Conservation (phyloP, 108 stramenopile species). For the Pseudonitzschia multiseries region DNA sequence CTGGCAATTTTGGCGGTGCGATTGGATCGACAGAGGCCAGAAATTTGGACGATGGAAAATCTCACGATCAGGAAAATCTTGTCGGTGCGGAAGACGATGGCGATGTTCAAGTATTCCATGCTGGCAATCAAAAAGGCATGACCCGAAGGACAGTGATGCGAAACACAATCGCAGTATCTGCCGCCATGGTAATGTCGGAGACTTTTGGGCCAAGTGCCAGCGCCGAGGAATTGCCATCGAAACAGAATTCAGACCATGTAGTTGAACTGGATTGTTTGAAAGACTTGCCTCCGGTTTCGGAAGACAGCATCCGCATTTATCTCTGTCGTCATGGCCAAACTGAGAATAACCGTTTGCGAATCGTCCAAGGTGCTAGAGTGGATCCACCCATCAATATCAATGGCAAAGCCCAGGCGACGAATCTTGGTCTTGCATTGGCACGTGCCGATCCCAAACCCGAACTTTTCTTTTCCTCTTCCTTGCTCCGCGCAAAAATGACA, state of each 20-base stretch:
- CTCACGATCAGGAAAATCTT: neutral
- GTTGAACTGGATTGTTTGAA: constrained; percentile 53
- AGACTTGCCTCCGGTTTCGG: constrained; percentile 65
- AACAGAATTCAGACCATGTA: neutral
- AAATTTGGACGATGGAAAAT: neutral
- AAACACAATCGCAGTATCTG: neutral
- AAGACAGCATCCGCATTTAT: constrained; percentile 59
- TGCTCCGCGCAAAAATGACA: constrained; percentile 62
- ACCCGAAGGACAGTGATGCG: neutral
- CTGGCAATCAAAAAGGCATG: neutral
- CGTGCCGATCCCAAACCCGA: constrained; percentile 35
- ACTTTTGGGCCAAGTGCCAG: constrained; percentile 8
- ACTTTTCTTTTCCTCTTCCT: constrained; percentile 47
- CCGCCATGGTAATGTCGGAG: neutral
- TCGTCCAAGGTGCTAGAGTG: constrained; percentile 72
- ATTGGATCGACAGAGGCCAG: neutral
- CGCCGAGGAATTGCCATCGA: constrained; percentile 11
- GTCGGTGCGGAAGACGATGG: neutral
- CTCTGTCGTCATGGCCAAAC: constrained; percentile 86
- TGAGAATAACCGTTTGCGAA: constrained; percentile 72
- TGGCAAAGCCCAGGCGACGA: constrained; percentile 46
- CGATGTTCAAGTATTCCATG: neutral
- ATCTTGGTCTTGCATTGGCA: constrained; percentile 50
- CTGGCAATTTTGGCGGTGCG: neutral
- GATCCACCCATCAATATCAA: constrained; percentile 63